phyloP scores from a whole-genome alignment of 768 basidiomycete genomes.

The Gelatoporia subvermispora region DNA sequence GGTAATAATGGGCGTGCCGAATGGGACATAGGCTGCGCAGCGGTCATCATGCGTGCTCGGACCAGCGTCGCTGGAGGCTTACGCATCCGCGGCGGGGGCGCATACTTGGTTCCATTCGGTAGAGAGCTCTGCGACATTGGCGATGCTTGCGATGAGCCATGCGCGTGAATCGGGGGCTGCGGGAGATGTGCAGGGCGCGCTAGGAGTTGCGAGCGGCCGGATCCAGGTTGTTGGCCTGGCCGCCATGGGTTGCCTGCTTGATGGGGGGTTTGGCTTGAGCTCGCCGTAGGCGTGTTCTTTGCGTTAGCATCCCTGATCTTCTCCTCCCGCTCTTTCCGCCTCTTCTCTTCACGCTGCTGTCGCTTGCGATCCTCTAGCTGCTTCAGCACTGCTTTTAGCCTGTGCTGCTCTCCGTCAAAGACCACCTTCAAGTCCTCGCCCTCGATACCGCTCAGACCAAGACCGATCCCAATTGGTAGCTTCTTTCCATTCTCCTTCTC shows the following conservation, averaged over 20 bases:
- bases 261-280: slow-evolving; percentile 14
- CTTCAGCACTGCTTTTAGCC: slow-evolving; percentile 59
- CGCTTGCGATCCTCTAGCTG: slow-evolving; percentile 52
- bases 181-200: slow-evolving; percentile 2
- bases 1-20: slow-evolving; percentile 8
- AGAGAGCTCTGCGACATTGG: too few species aligned
- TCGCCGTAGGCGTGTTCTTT: slow-evolving; percentile 12
- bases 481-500: slow-evolving; percentile 62
- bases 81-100: neutral
- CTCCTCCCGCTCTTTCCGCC: slow-evolving; percentile 36
- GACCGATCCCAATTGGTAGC: slow-evolving; percentile 40
- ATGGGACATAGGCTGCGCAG: slow-evolving; percentile 22
- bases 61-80: neutral
- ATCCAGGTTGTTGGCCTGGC: neutral
- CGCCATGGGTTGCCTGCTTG: slow-evolving; percentile 12
- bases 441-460: slow-evolving; percentile 30
- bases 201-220: neutral
- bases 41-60: slow-evolving; percentile 19
- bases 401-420: slow-evolving; percentile 70
- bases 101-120: too few species aligned
- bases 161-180: neutral
- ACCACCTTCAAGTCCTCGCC: slow-evolving; percentile 68
- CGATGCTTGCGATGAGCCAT: neutral
- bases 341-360: slow-evolving; percentile 44
- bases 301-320: slow-evolving; percentile 13